Conservation (phyloP, 768 basidiomycete genomes). For the Xerocomus spinulosus region DNA sequence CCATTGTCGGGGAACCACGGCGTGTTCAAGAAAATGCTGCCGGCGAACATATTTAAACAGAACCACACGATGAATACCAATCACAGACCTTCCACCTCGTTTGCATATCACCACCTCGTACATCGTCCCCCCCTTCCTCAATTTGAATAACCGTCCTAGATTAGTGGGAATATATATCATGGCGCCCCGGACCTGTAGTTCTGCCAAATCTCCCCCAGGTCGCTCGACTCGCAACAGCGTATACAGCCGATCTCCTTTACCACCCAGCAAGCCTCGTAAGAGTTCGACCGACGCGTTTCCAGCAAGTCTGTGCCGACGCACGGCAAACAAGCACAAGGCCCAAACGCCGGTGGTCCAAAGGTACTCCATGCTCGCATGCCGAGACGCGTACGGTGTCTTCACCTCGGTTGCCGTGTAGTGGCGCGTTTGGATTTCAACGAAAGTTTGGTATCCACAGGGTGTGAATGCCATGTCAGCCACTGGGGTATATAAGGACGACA, state of each 20-base stretch:
- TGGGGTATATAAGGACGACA: too few relatives aligned
- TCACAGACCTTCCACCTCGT: background rate
- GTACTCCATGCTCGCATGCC: constrained; percentile 18
- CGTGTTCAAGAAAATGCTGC: constrained; percentile 15
- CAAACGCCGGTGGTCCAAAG: background rate
- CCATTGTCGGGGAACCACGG: too few relatives aligned
- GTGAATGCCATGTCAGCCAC: too few relatives aligned
- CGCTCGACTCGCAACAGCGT: constrained; percentile 10
- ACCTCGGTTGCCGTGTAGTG: constrained; percentile 14
- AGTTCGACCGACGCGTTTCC: background rate
- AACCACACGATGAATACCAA: constrained; percentile 1
- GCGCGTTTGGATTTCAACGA: too few relatives aligned
- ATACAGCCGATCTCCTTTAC: constrained; percentile 11
- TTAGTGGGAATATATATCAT: constrained; percentile 11
- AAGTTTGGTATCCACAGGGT: too few relatives aligned
- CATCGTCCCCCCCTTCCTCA: background rate
- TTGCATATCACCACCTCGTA: background rate
- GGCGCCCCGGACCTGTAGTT: constrained; percentile 13
- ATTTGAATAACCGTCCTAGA: background rate
- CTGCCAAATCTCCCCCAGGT: too few relatives aligned
- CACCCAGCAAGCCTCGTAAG: constrained; percentile 9
- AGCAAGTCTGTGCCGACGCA: background rate
- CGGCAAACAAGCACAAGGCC: background rate
- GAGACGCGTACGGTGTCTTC: constrained; percentile 9
- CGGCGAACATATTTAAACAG: constrained; percentile 23